Evolutionary conservation across 2,329 filamentous ascomycete species (phyloP), one percentile per base, ranked within the genome.

Genomic region (Fusarium virguliforme): DNA sequence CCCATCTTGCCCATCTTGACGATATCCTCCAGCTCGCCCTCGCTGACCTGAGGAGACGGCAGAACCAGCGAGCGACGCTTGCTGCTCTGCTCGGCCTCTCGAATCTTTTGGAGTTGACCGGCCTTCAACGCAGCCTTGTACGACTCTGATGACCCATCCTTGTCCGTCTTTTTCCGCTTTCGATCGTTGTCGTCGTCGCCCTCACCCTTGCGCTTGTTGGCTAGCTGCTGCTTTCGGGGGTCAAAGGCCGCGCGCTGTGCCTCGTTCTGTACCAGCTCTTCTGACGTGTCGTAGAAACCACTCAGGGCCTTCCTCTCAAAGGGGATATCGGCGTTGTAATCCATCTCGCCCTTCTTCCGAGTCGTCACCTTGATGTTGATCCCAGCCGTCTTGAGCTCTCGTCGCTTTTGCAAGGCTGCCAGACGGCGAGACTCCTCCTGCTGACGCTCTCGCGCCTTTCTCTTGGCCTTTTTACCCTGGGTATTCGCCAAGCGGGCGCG

Each of bases 301-400:
- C 91, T 85, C 0, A 92, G 92, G 0, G 96, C 91, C 71, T 93
- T 93, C 82, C 96, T 98, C 81, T 99, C 96, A 73, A 99, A 98
- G 0, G 96, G 96, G 72, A 99, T 97, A 76, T 99, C 96, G 75
- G 96, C 96, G 81, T 99, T 99, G 85, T 99, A 99, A 82, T 99
- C 96, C 94, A 99, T 99, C 84, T 98, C 92, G 0, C 96, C 96
- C 85, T 94, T 91, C 85, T 98, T 98, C 67, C 92, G 90, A 13
- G 92, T 96, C 3, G 91, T 90, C 63, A 98, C 91, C 83, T 98
- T 99, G 84, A 98, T 94, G 81, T 99, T 99, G 83, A 99, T 98
- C 53, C 96, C 96, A 2, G 96, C 94, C 79, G 95, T 97, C 84
- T 99, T 99, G 72, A 99, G 89, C 83, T 99, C 96, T 74, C 96